Percentiles rank a stretch among this genome's conserved stretches.
Evolutionary conservation across 257 asterid genomes (phyloP).

Genomic region (Solanum gracilifrons): DNA sequence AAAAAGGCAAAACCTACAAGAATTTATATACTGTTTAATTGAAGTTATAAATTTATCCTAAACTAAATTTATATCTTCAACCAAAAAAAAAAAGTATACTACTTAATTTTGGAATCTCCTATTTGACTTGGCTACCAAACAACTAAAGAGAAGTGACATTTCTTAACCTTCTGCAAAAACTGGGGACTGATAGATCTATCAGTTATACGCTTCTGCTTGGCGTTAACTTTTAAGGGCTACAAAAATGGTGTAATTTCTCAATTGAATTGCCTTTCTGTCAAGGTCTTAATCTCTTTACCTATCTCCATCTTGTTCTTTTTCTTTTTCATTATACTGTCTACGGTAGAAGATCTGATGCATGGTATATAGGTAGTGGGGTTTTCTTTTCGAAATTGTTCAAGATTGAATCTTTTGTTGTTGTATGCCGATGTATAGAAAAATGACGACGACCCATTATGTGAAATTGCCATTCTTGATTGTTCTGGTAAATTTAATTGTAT

Average conservation of each 20-base stretch:
- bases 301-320: neutral
- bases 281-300: neutral
- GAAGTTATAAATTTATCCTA: neutral
- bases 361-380: neutral
- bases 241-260: neutral
- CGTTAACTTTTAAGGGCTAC: neutral
- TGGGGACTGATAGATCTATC: neutral
- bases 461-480: neutral
- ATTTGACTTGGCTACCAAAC: neutral
- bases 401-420: neutral
- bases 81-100: too few species aligned
- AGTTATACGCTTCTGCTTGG: neutral
- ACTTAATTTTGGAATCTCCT: neutral
- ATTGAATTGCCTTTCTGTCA: neutral
- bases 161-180: neutral
- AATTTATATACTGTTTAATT: neutral
- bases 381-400: neutral
- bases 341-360: neutral
- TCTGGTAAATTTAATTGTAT: neutral
- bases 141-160: neutral
- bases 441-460: neutral
- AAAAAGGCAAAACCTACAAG: too few species aligned
- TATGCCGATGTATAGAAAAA: neutral
- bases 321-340: neutral
- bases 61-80: neutral